Percentiles rank a stretch among this genome's conserved stretches.
phyloP scores from a whole-genome alignment of 1,284 basidiomycete genomes.

The Trichosporon ovoides region DNA sequence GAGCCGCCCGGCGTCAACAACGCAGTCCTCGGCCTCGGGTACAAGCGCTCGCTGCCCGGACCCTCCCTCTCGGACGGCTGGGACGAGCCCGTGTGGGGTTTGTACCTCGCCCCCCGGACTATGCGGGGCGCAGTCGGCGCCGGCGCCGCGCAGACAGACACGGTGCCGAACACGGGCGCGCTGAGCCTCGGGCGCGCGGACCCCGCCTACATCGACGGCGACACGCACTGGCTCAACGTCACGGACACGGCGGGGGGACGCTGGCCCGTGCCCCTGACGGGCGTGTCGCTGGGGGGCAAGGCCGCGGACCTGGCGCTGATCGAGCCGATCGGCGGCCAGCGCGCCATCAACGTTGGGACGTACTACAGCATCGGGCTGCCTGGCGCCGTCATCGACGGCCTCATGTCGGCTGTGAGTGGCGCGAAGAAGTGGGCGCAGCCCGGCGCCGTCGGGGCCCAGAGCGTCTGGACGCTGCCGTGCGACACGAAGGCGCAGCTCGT shows the following conservation, averaged over 20 bases:
- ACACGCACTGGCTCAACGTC: background rate
- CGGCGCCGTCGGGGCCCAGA: background rate
- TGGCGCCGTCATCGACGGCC: background rate
- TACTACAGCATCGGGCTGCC: background rate
- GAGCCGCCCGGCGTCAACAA: background rate
- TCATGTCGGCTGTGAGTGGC: background rate
- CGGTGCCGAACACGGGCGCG: background rate
- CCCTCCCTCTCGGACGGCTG: background rate
- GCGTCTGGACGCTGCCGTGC: background rate
- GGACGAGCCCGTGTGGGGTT: background rate
- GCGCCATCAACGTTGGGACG: background rate
- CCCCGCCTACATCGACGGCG: background rate
- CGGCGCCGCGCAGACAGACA: background rate
- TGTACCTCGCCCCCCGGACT: background rate
- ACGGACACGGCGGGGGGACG: background rate
- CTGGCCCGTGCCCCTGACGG: background rate
- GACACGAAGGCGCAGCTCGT: background rate
- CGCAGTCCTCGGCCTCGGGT: background rate
- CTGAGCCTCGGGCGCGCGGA: background rate
- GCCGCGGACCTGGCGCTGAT: background rate
- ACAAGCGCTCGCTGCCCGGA: background rate
- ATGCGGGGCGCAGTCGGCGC: background rate
- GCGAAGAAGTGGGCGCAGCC: background rate
- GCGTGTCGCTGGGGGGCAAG: background rate
- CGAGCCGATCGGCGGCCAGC: background rate